phyloP scores from a whole-genome alignment of 345 rosid species.

The Toxicodendron radicans region DNA sequence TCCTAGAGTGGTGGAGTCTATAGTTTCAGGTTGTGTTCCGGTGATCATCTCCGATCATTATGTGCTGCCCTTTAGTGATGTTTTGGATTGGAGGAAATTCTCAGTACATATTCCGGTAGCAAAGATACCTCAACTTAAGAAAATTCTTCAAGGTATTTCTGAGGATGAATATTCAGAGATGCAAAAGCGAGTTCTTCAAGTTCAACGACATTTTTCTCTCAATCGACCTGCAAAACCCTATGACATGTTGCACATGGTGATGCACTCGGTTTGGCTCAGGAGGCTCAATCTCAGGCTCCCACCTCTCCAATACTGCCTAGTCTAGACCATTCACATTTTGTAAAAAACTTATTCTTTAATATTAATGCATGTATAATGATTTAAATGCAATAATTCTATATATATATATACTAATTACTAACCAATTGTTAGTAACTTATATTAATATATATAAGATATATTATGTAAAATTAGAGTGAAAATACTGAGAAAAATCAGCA shows the following conservation, averaged over 20 bases:
- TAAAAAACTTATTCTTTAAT: no score
- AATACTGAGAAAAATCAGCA: no score
- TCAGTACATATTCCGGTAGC: slow-evolving; percentile 34
- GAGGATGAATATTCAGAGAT: slow-evolving; percentile 31
- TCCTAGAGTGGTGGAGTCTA: slow-evolving; percentile 42
- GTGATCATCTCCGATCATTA: slow-evolving; percentile 42
- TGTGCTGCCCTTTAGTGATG: slow-evolving; percentile 45
- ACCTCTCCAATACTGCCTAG: background rate
- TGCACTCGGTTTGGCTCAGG: slow-evolving; percentile 56
- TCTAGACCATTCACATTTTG: background rate
- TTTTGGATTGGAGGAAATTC: slow-evolving; percentile 43
- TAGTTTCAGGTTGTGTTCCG: slow-evolving; percentile 45
- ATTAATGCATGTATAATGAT: background rate
- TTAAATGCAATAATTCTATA: no score
- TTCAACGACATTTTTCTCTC: slow-evolving; percentile 44
- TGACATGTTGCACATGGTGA: slow-evolving; percentile 45
- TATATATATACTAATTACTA: no score
- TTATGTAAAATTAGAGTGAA: no score
- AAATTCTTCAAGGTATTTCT: slow-evolving; percentile 28
- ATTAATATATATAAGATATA: no score
- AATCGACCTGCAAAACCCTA: slow-evolving; percentile 44
- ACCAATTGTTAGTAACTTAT: no score
- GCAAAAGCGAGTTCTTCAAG: slow-evolving; percentile 31
- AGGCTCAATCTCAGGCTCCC: slow-evolving; percentile 38
- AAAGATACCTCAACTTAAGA: slow-evolving; percentile 39